Evolutionary conservation across 2,329 filamentous ascomycete species (phyloP).

Genomic region (Scytalidium lignicola): DNA sequence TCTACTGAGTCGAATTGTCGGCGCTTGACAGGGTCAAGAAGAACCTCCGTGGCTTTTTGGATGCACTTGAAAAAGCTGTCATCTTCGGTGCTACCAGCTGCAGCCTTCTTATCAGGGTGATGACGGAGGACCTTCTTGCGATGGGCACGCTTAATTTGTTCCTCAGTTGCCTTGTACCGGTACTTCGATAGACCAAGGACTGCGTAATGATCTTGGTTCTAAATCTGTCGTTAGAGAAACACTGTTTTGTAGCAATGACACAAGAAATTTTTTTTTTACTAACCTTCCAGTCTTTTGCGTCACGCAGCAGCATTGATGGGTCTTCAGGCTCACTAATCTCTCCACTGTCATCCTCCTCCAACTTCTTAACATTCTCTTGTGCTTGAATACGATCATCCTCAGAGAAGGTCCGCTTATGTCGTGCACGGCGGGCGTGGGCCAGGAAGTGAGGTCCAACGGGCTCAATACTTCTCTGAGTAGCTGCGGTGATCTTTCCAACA

Average conservation of each 20-base stretch:
- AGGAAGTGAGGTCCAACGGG: conserved; percentile 97
- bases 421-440: conserved; percentile 89
- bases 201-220: conserved; percentile 97
- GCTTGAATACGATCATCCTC: conserved; percentile 98
- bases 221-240: conserved; percentile 13
- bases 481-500: conserved; percentile 68
- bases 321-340: conserved; percentile 95
- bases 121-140: conserved; percentile 99
- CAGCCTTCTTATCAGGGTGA: conserved; percentile 98
- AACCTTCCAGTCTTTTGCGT: conserved; percentile 99
- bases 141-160: conserved; percentile 98
- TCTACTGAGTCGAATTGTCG: conserved; percentile 97
- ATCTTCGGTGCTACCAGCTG: conserved; percentile 79
- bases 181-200: conserved; percentile 90
- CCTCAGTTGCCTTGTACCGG: conserved; percentile 87
- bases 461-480: conserved; percentile 84
- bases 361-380: conserved; percentile 89
- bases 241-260: background rate
- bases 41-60: conserved; percentile 92
- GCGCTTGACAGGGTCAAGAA: conserved; percentile 86
- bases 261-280: conserved; percentile 17
- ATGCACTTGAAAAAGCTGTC: conserved; percentile 99
- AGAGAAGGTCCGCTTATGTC: conserved; percentile 95
- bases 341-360: conserved; percentile 83
- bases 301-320: conserved; percentile 81